Conservation (phyloP, 2,329 filamentous ascomycete genomes). For the Pyrenochaeta sp. region DNA sequence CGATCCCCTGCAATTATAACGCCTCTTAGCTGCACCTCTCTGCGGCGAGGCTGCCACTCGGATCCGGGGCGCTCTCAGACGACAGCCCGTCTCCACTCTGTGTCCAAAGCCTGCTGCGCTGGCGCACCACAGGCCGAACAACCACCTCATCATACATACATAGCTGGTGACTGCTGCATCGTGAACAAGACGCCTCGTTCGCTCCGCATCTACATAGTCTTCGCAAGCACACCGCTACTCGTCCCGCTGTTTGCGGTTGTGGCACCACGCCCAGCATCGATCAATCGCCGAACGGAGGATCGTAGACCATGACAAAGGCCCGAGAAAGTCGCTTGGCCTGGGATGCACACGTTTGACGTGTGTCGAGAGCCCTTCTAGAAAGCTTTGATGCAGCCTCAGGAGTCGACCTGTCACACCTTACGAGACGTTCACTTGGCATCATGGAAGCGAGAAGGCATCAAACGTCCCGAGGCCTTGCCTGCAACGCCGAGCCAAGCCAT, state of each 20-base stretch:
- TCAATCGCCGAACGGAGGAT: constrained; percentile 11
- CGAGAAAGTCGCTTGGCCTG: constrained; percentile 13
- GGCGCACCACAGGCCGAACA: constrained; percentile 24
- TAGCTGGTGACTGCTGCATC: too few species aligned
- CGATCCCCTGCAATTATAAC: constrained; percentile 26
- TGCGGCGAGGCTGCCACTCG: constrained; percentile 22
- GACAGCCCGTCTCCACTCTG: constrained; percentile 14
- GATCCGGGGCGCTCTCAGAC: constrained; percentile 19
- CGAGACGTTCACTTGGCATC: constrained; percentile 34
- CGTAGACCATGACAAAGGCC: constrained; percentile 2
- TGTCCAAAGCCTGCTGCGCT: constrained; percentile 34
- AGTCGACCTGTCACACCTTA: constrained; percentile 25
- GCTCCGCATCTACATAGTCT: too few species aligned
- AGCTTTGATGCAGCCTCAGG: constrained; percentile 20
- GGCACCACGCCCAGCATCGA: constrained; percentile 19
- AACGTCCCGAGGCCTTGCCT: constrained; percentile 33
- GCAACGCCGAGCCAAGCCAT: constrained; percentile 25
- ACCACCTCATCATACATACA: constrained; percentile 3
- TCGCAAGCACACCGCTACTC: constrained; percentile 34
- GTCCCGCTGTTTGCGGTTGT: constrained; percentile 14
- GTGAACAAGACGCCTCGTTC: too few species aligned
- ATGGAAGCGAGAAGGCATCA: constrained; percentile 31
- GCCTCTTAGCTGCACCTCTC: constrained; percentile 20
- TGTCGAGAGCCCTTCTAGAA: constrained; percentile 11
- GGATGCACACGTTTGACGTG: constrained; percentile 7